Base-by-base conservation (phyloP, 441 rosid species). In the Codiaeum variegatum region DNA sequence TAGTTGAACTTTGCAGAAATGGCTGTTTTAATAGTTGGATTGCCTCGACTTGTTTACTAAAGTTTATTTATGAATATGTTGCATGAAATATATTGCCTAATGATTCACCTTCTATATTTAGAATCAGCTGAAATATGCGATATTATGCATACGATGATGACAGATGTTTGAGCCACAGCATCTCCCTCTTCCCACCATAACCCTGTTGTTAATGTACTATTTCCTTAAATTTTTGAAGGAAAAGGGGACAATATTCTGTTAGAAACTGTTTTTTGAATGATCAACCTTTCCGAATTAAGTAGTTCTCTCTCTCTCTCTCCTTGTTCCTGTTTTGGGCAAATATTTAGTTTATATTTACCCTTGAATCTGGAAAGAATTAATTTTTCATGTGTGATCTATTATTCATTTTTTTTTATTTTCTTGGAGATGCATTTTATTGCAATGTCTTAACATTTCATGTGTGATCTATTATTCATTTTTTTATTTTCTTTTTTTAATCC, bases 401-500 rank as follows among this genome's bases (percentile, higher is more conserved):
- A n/a, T n/a, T n/a, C n/a, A n/a, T n/a, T n/a, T n/a, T n/a, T n/a
- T n/a, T n/a, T n/a, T n/a, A n/a, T n/a, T n/a, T n/a, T n/a, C n/a
- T n/a, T n/a, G 16, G 47, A 34, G 54, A 34, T 21, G 6, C 34
- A 34, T 54, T 10, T n/a, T n/a, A 3, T 24, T n/a, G 51, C 23
- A 36, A 66, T 15, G 32, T 19, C 38, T 46, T 6, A 38, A 61
- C 49, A 54, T 54, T 16, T 21, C 47, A 21, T 56, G 23, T n/a
- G 66, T 56, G 5, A 44, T 19, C 3, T 54, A 64, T 69, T 23
- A 29, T 60, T 34, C 32, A 47, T 42, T 61, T 62, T 62, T 62
- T 38, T 62, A 32, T 54, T 18, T 64, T 73, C 54, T 72, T 44
- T 31, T 46, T 73, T 54, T 19, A 36, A 70, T 42, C 58, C 54